Conservation (phyloP, 495 filamentous ascomycete species). For the Aspergillus leporis region DNA sequence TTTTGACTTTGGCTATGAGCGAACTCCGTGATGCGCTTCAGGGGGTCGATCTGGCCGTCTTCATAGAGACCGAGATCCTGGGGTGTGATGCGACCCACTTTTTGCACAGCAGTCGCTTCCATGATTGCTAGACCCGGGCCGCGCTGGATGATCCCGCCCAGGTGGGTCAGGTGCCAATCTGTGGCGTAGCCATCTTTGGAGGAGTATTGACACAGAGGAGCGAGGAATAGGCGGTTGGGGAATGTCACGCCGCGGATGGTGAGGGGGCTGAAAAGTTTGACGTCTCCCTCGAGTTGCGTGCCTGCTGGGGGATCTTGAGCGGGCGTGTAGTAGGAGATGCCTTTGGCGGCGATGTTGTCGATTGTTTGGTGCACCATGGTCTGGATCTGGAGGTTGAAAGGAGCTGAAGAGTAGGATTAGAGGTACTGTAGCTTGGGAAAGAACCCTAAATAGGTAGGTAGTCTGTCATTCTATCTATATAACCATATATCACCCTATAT, state of each 20-base stretch:
- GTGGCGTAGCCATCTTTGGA: constrained; percentile 43
- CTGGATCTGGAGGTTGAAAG: not conserved
- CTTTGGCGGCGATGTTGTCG: constrained; percentile 33
- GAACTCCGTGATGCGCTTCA: constrained; percentile 58
- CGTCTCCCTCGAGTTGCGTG: constrained; percentile 50
- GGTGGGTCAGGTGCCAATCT: constrained; percentile 11
- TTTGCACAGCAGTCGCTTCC: constrained; percentile 62
- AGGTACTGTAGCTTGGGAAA: too few species aligned
- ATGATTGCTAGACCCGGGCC: constrained; percentile 51
- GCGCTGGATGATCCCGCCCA: constrained; percentile 10
- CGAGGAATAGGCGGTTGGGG: constrained; percentile 61
- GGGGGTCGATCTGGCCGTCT: constrained; percentile 56
- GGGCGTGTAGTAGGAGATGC: constrained; percentile 61
- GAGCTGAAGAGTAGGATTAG: not conserved
- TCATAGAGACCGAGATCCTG: constrained; percentile 63
- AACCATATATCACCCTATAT: too few species aligned
- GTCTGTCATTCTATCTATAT: too few species aligned
- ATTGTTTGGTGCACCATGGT: not conserved
- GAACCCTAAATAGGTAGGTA: too few species aligned
- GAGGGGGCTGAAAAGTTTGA: constrained; percentile 59
- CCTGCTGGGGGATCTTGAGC: constrained; percentile 57
- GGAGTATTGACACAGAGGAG: constrained; percentile 57
- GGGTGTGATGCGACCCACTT: constrained; percentile 65
- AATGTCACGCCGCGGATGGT: constrained; percentile 59
- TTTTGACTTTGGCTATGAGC: constrained; percentile 55